These are phyloP conservation scores for Apocynum venetum DNA, from an alignment of 257 asterid species.

Conservation along the genomic window DNA sequence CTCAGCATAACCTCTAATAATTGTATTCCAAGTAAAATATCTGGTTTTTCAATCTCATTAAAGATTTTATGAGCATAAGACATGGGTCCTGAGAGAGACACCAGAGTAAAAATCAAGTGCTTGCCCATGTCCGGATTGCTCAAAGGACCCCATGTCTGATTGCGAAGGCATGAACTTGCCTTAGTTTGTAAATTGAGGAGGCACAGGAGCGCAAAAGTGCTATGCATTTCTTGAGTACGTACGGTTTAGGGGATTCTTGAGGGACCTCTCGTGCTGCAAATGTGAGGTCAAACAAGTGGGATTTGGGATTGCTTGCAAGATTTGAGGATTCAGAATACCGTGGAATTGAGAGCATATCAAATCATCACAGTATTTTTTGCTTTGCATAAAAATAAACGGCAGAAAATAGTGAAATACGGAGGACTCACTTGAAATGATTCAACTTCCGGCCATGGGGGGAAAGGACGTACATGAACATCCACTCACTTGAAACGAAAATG, in stretches of 20 bases:
- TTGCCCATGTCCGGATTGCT: constrained; percentile 59
- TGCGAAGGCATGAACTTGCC: constrained; percentile 72
- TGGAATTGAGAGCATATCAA: constrained; percentile 1
- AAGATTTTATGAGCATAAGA: constrained; percentile 54
- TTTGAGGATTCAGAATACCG: neutral
- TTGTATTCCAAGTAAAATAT: constrained; percentile 70
- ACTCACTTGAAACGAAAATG: too few species aligned
- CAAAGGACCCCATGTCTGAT: constrained; percentile 58
- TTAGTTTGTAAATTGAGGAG: constrained; percentile 48
- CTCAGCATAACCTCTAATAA: constrained; percentile 87
- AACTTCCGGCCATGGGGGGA: too few species aligned
- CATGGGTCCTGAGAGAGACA: constrained; percentile 67
- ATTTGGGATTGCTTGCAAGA: neutral
- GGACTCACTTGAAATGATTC: too few species aligned
- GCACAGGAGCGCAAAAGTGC: constrained; percentile 69
- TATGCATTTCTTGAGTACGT: constrained; percentile 59
- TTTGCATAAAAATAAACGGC: neutral
- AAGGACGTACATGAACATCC: too few species aligned
- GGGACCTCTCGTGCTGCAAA: neutral
- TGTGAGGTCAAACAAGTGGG: neutral
- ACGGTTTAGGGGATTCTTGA: constrained; percentile 33
- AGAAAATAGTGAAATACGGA: neutral
- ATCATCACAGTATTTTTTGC: neutral
- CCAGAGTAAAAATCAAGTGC: constrained; percentile 51
- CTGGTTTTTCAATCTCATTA: constrained; percentile 48